Conservation (phyloP, 129 eudicot genomes). For the Flaveria trinervia region DNA sequence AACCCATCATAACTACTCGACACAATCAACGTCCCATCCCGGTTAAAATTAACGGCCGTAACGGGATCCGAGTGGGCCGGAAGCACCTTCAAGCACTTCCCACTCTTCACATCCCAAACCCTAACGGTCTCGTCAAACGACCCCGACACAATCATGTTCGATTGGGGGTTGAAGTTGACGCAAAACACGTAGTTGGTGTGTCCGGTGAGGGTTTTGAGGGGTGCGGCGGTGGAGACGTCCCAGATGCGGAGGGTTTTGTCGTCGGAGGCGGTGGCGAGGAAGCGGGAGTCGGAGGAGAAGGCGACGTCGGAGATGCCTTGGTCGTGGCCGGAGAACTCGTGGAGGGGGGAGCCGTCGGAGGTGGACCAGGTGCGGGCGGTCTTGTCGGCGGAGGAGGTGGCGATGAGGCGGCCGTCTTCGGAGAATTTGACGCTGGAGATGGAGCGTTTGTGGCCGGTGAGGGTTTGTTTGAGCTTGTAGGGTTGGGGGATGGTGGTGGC, state of each 20-base stretch:
- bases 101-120: slow-evolving; percentile 87
- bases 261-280: slow-evolving; percentile 93
- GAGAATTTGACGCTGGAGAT: slow-evolving; percentile 90
- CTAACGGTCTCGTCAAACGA: slow-evolving; percentile 95
- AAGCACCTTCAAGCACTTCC: slow-evolving; percentile 82
- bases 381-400: slow-evolving; percentile 88
- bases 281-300: slow-evolving; percentile 80
- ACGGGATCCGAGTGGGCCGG: slow-evolving; percentile 99
- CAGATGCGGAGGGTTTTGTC: slow-evolving; percentile 78
- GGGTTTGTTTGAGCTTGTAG: slow-evolving; percentile 71
- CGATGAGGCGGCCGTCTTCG: slow-evolving; percentile 79
- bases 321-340: slow-evolving; percentile 67
- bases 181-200: slow-evolving; percentile 89
- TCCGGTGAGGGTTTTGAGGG: slow-evolving; percentile 69
- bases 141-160: slow-evolving; percentile 81
- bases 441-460: slow-evolving; percentile 80
- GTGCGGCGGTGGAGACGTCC: slow-evolving; percentile 65
- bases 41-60: slow-evolving; percentile 72
- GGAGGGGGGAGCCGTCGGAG: slow-evolving; percentile 38
- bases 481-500: slow-evolving; percentile 44
- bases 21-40: slow-evolving; percentile 73
- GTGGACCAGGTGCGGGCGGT: slow-evolving; percentile 67
- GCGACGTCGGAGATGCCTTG: slow-evolving; percentile 89
- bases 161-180: slow-evolving; percentile 69
- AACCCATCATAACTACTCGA: slow-evolving; percentile 92